Evolutionary conservation across 768 basidiomycete genomes (phyloP).

Genomic region (Hortiboletus flavorubellus): DNA sequence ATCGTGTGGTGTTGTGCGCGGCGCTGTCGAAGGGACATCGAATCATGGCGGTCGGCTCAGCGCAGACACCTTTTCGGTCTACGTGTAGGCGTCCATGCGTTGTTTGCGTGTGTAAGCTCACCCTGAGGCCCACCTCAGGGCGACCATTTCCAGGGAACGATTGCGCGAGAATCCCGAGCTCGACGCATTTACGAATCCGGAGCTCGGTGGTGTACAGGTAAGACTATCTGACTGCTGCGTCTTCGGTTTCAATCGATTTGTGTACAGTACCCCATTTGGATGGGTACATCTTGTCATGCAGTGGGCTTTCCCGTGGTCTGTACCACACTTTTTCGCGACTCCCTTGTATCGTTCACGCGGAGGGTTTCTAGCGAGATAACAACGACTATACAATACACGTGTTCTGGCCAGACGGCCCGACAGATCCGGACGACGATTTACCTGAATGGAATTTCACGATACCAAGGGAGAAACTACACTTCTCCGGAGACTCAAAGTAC

Average conservation of each 20-base stretch:
- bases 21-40: conserved; percentile 31
- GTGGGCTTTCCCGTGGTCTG: conserved; percentile 18
- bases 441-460: conserved; percentile 32
- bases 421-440: conserved; percentile 26
- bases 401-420: conserved; percentile 35
- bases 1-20: conserved; percentile 37
- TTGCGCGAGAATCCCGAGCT: conserved; percentile 42
- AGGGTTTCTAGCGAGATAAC: conserved; percentile 27
- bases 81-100: conserved; percentile 35
- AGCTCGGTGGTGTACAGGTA: conserved; percentile 15
- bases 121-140: conserved; percentile 23
- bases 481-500: conserved; percentile 36
- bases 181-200: conserved; percentile 14
- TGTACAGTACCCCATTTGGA: conserved; percentile 20
- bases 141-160: conserved; percentile 37
- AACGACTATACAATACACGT: conserved; percentile 35
- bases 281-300: conserved; percentile 15
- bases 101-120: neutral
- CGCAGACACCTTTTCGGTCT: conserved; percentile 34
- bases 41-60: conserved; percentile 16
- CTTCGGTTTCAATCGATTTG: neutral
- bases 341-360: neutral
- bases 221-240: neutral
- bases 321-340: neutral
- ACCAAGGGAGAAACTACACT: conserved; percentile 32